phyloP scores from a whole-genome alignment of 257 asterid genomes.

The Voacanga thouarsii region DNA sequence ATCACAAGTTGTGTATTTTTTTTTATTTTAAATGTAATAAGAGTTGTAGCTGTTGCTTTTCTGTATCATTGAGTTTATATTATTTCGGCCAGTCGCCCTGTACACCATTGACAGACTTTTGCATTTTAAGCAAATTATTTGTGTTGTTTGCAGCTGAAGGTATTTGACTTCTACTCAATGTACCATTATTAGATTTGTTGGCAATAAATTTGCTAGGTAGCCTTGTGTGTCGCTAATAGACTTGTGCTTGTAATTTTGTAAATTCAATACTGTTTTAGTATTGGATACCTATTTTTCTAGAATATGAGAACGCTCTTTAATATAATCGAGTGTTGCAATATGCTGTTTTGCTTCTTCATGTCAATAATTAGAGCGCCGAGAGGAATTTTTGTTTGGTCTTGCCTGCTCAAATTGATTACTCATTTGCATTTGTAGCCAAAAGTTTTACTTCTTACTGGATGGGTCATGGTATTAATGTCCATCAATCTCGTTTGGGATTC shows the following conservation, averaged over 20 bases:
- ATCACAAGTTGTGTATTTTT: conserved; percentile 22
- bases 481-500: neutral
- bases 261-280: neutral
- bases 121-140: conserved; percentile 5
- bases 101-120: conserved; percentile 30
- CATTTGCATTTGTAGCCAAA: too few relatives aligned
- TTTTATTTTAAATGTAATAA: neutral
- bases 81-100: conserved; percentile 22
- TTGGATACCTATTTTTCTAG: neutral
- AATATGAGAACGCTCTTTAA: neutral
- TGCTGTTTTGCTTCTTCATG: neutral
- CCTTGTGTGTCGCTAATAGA: neutral
- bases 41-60: conserved; percentile 20
- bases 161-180: conserved; percentile 2
- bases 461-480: too few relatives aligned
- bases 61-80: conserved; percentile 22
- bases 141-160: conserved; percentile 15
- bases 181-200: conserved; percentile 6
- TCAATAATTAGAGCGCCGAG: too few relatives aligned
- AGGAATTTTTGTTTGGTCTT: too few relatives aligned
- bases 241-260: neutral
- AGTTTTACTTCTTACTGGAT: too few relatives aligned
- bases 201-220: conserved; percentile 16
- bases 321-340: neutral
- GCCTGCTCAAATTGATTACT: too few relatives aligned